These are phyloP conservation scores for Scheffersomyces coipomensis DNA, from an alignment of 805 yeast species.

Conservation along the genomic window DNA sequence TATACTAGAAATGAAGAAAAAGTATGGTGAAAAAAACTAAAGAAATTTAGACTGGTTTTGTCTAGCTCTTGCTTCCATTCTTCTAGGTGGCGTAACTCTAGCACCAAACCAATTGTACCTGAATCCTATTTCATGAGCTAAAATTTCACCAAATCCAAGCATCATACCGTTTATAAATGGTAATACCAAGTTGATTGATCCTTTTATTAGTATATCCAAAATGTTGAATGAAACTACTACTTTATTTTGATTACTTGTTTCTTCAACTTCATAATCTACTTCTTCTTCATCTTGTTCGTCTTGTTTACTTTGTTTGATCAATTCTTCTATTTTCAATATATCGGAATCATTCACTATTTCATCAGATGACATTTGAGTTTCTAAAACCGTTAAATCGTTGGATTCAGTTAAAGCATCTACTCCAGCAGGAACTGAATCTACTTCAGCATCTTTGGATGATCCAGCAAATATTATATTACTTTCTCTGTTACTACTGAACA, in stretches of 20 bases:
- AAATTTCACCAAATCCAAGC: conserved; percentile 93
- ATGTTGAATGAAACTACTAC: conserved; percentile 17
- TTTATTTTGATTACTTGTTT: conserved; percentile 2
- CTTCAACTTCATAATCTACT: conserved; percentile 7
- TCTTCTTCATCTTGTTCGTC: conserved; percentile 13
- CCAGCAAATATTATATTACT: background rate
- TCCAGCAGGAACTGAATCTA: conserved; percentile 6
- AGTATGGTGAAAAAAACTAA: conserved; percentile 2
- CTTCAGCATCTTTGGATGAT: background rate
- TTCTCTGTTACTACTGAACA: background rate
- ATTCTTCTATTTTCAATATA: conserved; percentile 22
- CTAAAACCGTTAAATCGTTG: conserved; percentile 20
- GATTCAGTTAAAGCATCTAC: conserved; percentile 10
- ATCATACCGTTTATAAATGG: conserved; percentile 93
- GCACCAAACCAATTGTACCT: conserved; percentile 75
- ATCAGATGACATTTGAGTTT: conserved; percentile 28
- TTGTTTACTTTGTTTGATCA: conserved; percentile 18
- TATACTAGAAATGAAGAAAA: background rate
- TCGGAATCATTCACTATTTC: conserved; percentile 27
- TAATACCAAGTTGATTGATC: conserved; percentile 71
- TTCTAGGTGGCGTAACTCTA: conserved; percentile 46
- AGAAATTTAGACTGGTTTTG: conserved; percentile 16
- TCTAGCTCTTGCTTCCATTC: conserved; percentile 20
- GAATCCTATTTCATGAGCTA: conserved; percentile 91
- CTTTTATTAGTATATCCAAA: conserved; percentile 42